Base-by-base conservation (phyloP, 352 stramenopile genomes). In the Pythium pyrilobum region DNA sequence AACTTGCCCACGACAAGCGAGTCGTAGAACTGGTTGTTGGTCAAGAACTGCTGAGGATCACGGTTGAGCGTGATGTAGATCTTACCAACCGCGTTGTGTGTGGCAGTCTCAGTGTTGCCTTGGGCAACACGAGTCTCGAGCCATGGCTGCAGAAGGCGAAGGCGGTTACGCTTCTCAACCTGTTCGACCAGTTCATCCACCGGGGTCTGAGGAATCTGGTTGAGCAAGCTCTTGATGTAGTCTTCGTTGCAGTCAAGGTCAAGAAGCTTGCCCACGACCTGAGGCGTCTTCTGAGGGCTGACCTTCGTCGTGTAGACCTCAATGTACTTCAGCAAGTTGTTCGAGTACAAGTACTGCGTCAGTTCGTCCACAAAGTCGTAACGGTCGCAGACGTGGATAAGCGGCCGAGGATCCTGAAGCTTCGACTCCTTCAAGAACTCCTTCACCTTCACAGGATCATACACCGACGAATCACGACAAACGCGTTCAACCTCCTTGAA, bases 11-110 rank as follows among this genome's bases (percentile, higher is more conserved):
- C 81, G 39, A 99, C 95, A 58, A 96, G 92, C 20, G 97, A 97
- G 69, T 99, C 96, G 79, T 99, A 99, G 69, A 99, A 99, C 89
- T 99, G 98, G 79, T 99, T 99, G 87, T 99, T 99, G 36, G 89
- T 92, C 71, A 99, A 81, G 77, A 99, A 99, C 56, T 98, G 90
- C 71, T 98, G 96, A 9, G 97, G 96, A 58, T 99, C 97, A 66
- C 97, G 95, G 82, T 99, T 99, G 55, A 99, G 78, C 31, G 97
- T 99, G 43, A 99, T 96, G 85, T 99, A 99, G 74, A 99, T 99
- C 89, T 99, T 99, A 72, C 97, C 97, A 41, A 99, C 94, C 33
- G 97, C 97, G 70, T 99, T 99, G 85, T 99, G 97, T 15, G 97
- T 99, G 31, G 96, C 96, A 24, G 95, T 95, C 66, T 99, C 97